Percentiles rank a stretch among this genome's conserved stretches.
phyloP scores from a whole-genome alignment of 148 eudicot genomes.

The Fagopyrum homotropicum region DNA sequence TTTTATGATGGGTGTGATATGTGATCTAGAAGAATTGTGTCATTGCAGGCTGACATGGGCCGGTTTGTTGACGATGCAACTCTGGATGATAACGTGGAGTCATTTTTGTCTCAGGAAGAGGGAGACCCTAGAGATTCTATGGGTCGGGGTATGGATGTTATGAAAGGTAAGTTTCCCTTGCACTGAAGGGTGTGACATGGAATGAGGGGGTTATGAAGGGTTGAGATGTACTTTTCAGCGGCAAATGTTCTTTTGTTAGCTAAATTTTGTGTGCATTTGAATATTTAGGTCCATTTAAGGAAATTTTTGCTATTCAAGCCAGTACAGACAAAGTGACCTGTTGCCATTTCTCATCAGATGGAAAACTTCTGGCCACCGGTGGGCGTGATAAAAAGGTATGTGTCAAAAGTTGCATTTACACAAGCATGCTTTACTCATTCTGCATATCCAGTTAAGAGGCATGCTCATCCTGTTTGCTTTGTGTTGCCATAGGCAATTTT shows the following conservation, averaged over 20 bases:
- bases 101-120: constrained; percentile 58
- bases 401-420: not conserved
- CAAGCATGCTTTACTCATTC: not conserved
- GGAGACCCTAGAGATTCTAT: constrained; percentile 42
- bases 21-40: constrained; percentile 10
- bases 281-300: constrained; percentile 34
- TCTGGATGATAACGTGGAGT: constrained; percentile 62
- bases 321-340: constrained; percentile 54
- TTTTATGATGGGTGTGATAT: not conserved
- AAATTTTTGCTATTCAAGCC: constrained; percentile 33
- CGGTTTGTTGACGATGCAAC: constrained; percentile 50
- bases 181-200: not conserved
- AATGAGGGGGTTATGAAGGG: not conserved
- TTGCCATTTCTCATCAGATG: constrained; percentile 79
- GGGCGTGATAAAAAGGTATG: constrained; percentile 82
- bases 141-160: constrained; percentile 47
- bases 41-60: constrained; percentile 38
- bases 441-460: constrained; percentile 1
- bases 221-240: not conserved
- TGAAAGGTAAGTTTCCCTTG: constrained; percentile 29
- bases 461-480: constrained; percentile 6
- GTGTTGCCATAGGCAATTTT: constrained; percentile 52
- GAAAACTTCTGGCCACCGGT: constrained; percentile 81
- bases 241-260: not conserved
- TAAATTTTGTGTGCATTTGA: not conserved